phyloP scores from a whole-genome alignment of 1,284 basidiomycete genomes.

The Coniophora puteana region DNA sequence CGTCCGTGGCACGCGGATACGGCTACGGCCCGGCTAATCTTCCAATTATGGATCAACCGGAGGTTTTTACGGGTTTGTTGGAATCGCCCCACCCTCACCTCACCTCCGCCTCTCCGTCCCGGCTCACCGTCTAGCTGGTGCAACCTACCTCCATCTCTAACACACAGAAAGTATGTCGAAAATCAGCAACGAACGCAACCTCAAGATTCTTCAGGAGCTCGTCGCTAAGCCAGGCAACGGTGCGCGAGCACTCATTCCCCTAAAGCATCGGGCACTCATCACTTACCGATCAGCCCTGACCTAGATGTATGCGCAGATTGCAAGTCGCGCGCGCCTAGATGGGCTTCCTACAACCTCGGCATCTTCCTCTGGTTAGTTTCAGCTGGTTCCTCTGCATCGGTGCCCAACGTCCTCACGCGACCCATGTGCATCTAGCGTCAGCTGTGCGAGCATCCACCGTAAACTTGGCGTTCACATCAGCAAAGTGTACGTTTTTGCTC shows the following conservation, averaged over 20 bases:
- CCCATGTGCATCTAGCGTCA: conserved; percentile 47
- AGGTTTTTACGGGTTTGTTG: too few relatives aligned
- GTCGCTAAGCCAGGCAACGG: conserved; percentile 73
- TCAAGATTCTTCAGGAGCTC: conserved; percentile 64
- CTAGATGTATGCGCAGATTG: conserved; percentile 84
- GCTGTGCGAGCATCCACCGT: conserved; percentile 83
- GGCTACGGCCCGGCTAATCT: too few relatives aligned
- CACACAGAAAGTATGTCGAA: conserved; percentile 46
- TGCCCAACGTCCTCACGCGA: conserved; percentile 8
- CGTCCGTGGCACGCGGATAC: too few relatives aligned
- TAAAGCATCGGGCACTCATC: conserved; percentile 5
- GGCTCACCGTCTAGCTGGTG: too few relatives aligned
- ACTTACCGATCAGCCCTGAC: conserved; percentile 1
- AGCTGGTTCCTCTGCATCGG: conserved; percentile 2
- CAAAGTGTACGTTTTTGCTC: conserved; percentile 62
- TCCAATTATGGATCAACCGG: too few relatives aligned
- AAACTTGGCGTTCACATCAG: conserved; percentile 86
- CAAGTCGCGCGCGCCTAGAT: conserved; percentile 71
- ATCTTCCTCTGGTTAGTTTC: conserved; percentile 72
- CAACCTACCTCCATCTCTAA: background rate
- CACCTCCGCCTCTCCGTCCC: too few relatives aligned
- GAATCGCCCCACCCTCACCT: too few relatives aligned
- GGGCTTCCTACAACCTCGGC: conserved; percentile 80
- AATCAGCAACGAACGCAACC: conserved; percentile 65
- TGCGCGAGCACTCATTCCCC: conserved; percentile 24